A percentile compares a stretch with the other conserved stretches of the same genome.
Conservation (phyloP, 495 filamentous ascomycete species). For the Lasiosphaeriaceae sp. region DNA sequence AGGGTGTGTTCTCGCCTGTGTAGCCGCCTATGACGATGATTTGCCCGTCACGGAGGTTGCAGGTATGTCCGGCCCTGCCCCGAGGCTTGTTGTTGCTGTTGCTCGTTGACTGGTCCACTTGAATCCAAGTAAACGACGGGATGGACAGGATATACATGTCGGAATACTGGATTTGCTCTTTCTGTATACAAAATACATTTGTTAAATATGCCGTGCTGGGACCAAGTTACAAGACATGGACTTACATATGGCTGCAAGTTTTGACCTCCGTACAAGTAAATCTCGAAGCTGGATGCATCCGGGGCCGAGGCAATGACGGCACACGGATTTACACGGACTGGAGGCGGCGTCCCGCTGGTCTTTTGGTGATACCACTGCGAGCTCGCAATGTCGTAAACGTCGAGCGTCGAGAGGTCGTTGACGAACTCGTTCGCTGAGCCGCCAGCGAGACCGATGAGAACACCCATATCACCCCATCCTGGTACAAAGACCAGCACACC, state of each 20-base stretch:
- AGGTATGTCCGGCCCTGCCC: slow-evolving; percentile 66
- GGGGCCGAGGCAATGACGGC: slow-evolving; percentile 66
- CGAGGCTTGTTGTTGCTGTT: slow-evolving; percentile 54
- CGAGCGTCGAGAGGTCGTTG: slow-evolving; percentile 67
- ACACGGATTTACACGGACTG: slow-evolving; percentile 69
- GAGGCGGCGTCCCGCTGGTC: slow-evolving; percentile 58
- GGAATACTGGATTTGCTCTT: slow-evolving; percentile 57
- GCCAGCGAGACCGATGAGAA: slow-evolving; percentile 66
- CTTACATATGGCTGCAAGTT: slow-evolving; percentile 56
- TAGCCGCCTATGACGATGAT: slow-evolving; percentile 73
- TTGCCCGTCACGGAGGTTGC: slow-evolving; percentile 64
- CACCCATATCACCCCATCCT: slow-evolving; percentile 64
- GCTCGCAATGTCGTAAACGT: slow-evolving; percentile 73
- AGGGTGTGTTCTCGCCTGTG: slow-evolving; percentile 54
- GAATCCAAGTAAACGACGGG: slow-evolving; percentile 69
- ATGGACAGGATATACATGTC: slow-evolving; percentile 79
- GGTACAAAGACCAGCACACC: slow-evolving; percentile 68
- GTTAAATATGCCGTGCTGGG: too few relatives aligned
- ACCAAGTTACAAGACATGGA: not conserved
- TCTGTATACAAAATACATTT: too few relatives aligned
- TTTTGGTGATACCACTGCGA: slow-evolving; percentile 75
- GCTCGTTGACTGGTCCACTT: slow-evolving; percentile 45
- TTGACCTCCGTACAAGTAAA: slow-evolving; percentile 75
- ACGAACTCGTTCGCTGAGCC: slow-evolving; percentile 58
- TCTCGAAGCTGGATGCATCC: slow-evolving; percentile 66